A percentile compares a stretch with the other conserved stretches of the same genome.
Conservation (phyloP, 2,329 filamentous ascomycete genomes). For the Apiospora koreana region DNA sequence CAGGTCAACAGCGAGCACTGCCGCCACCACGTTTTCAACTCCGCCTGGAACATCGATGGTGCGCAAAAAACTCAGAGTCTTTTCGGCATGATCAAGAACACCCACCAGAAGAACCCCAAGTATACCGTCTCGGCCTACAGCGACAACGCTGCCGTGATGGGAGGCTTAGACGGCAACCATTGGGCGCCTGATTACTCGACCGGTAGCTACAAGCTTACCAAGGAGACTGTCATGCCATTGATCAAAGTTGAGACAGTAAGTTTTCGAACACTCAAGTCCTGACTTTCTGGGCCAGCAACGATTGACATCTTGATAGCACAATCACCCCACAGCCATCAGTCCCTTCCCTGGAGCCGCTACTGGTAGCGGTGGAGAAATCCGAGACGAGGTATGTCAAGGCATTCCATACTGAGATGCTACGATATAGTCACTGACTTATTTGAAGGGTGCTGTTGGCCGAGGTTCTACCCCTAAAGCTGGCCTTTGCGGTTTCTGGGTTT, state of each 20-base stretch:
- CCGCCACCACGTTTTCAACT: constrained; percentile 86
- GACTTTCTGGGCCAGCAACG: not conserved
- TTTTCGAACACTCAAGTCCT: not conserved
- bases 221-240: constrained; percentile 84
- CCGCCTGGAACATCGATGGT: constrained; percentile 92
- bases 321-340: constrained; percentile 94
- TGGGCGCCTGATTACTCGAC: constrained; percentile 89
- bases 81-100: constrained; percentile 96
- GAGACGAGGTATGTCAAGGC: constrained; percentile 70
- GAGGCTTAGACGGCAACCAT: constrained; percentile 70
- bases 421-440: constrained; percentile 38
- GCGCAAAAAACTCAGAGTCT: constrained; percentile 76
- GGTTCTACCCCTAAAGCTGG: constrained; percentile 93
- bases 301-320: constrained; percentile 47
- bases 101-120: constrained; percentile 78
- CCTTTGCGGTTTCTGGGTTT: constrained; percentile 90
- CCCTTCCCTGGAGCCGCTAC: constrained; percentile 80
- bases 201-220: constrained; percentile 83
- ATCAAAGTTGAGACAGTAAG: constrained; percentile 96
- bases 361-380: constrained; percentile 91
- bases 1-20: constrained; percentile 96
- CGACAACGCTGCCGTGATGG: constrained; percentile 93
- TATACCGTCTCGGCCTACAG: constrained; percentile 95
- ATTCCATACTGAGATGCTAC: constrained; percentile 35
- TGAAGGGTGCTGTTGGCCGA: constrained; percentile 77